A percentile compares a stretch with the other conserved stretches of the same genome.
phyloP scores from a whole-genome alignment of 2,329 filamentous ascomycete genomes.

The Ambrosiella xylebori region DNA sequence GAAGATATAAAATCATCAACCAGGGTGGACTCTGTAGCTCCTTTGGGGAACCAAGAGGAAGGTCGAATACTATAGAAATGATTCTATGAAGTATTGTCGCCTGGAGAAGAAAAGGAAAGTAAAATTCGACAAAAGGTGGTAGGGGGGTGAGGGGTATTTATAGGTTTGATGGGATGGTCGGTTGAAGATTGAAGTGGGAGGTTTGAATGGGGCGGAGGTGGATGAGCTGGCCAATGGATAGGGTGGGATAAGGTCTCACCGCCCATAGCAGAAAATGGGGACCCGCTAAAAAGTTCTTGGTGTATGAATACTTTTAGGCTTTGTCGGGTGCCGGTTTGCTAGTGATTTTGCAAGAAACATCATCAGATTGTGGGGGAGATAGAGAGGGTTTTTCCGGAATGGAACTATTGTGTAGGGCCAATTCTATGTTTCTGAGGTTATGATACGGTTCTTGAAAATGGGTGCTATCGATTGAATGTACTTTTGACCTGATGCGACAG shows the following conservation, averaged over 20 bases:
- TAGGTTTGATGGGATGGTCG: background rate
- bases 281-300: conserved; percentile 11
- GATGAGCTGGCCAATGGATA: background rate
- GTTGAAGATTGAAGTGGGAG: background rate
- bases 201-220: conserved; percentile 19
- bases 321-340: background rate
- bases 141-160: background rate
- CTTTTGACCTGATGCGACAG: no score
- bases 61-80: conserved; percentile 97
- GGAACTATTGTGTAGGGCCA: conserved; percentile 7
- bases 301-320: conserved; percentile 11
- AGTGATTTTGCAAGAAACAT: background rate
- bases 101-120: conserved; percentile 13
- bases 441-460: no score
- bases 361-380: background rate
- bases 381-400: background rate
- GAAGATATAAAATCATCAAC: conserved; percentile 84
- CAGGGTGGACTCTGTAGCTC: conserved; percentile 90
- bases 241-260: background rate
- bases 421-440: no score
- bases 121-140: background rate
- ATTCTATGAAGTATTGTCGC: conserved; percentile 40
- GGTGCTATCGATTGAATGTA: no score
- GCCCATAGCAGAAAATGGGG: conserved; percentile 15
- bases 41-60: conserved; percentile 76